These are phyloP conservation scores for Fusarium penzigii DNA, from an alignment of 2,329 filamentous ascomycete species.

Conservation along the genomic window DNA sequence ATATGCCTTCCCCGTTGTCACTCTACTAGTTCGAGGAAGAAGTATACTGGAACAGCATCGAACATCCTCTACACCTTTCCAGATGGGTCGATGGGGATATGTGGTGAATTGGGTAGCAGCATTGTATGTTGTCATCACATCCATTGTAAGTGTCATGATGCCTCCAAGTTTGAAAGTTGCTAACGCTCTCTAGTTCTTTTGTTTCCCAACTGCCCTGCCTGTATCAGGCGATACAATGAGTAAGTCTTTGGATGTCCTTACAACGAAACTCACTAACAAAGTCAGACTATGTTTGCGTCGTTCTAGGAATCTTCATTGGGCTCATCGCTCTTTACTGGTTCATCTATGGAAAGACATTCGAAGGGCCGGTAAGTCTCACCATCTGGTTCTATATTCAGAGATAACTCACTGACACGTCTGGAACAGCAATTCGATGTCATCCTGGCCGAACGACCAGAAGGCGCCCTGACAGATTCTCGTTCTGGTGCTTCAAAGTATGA, in stretches of 20 bases:
- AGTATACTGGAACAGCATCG: conserved; percentile 2
- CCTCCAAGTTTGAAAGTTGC: background rate
- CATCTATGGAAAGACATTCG: conserved; percentile 6
- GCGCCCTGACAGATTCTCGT: background rate
- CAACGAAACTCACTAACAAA: background rate
- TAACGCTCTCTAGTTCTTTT: conserved; percentile 11
- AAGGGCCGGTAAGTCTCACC: conserved; percentile 10
- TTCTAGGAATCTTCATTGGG: conserved; percentile 34
- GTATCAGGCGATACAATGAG: conserved; percentile 15
- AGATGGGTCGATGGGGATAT: conserved; percentile 8
- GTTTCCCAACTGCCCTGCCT: conserved; percentile 11
- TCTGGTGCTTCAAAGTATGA: background rate
- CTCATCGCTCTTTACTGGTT: conserved; percentile 10
- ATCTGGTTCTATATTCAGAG: no score
- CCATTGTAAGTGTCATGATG: conserved; percentile 2
- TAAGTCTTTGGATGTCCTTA: background rate
- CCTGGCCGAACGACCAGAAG: background rate
- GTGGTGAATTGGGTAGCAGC: conserved; percentile 7
- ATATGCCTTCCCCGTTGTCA: conserved; percentile 10
- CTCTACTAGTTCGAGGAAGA: conserved; percentile 6
- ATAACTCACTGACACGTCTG: no score
- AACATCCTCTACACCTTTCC: conserved; percentile 4
- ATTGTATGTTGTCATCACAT: conserved; percentile 9
- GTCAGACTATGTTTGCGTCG: conserved; percentile 37
- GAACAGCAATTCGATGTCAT: conserved; percentile 10